Evolutionary conservation across 148 eudicot species (phyloP), one percentile per base, ranked within the genome.

Genomic region (Camellia lanceoleosa): DNA sequence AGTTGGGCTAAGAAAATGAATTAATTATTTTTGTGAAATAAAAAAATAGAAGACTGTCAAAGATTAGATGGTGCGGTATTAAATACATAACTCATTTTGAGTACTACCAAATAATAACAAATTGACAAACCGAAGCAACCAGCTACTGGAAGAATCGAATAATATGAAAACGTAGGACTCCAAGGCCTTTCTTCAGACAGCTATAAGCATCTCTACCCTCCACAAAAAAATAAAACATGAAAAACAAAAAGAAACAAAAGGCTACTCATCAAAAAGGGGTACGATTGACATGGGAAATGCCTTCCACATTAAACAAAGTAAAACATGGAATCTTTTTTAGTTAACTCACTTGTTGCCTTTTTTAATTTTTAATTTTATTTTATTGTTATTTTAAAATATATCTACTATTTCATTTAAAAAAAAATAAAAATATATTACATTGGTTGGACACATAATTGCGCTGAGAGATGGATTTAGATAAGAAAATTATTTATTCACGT

Each of bases 371-470:
- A 16, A 58, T 49, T 71, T 19, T 16, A 51, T 51, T 58, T 47
- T 15, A 30, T 30, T 30, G 38, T 30, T 30, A 30, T 30, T 30
- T 30, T 30, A 30, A 30, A 30, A 30, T 30, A 30, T 30, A 30
- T 30, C 1, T 30, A 30, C 38, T 30, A 30, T 30, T 30, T 30
- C 38, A 30, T 30, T 30, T 30, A 1, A 30, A 30, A 30, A 30
- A 30, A 30, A 1, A 30, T 1, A 30, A 30, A 1, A 1, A 71
- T 49, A 47, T 44, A 19, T 19, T 49, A 19, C 15, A n/a, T 61
- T 71, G 74, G 46, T 69, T 69, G 18, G 73, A 69, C 54, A 3
- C 44, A 15, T 44, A 68, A 69, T 69, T 44, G 73, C 20, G 18
- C 20, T 18, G 73, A 46, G 73, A 18, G 12, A 69, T 16, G 73